A percentile compares a stretch with the other conserved stretches of the same genome.
Evolutionary conservation across 2,329 filamentous ascomycete species (phyloP).

Genomic region (Penicillium palitans): DNA sequence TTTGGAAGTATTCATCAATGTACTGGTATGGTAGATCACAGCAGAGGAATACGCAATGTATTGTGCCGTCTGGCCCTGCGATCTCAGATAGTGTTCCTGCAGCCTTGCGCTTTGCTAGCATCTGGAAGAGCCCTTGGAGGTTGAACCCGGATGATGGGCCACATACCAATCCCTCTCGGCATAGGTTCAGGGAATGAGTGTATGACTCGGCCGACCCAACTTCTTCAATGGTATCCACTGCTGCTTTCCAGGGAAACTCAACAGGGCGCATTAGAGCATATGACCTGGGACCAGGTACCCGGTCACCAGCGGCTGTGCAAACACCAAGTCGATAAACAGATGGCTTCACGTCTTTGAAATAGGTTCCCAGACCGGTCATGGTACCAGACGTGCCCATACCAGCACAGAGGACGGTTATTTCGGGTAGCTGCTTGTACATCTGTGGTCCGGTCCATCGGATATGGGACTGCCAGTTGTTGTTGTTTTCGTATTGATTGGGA

Average conservation of each 20-base stretch:
- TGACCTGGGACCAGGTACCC: conserved; percentile 60
- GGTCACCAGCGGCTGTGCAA: conserved; percentile 58
- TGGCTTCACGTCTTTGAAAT: conserved; percentile 51
- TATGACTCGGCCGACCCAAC: conserved; percentile 59
- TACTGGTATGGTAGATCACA: conserved; percentile 66
- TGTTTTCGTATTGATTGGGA: conserved; percentile 59
- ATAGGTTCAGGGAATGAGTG: conserved; percentile 54
- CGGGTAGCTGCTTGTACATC: conserved; percentile 56
- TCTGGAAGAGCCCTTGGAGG: conserved; percentile 54
- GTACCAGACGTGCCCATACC: conserved; percentile 59
- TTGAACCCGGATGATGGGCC: conserved; percentile 64
- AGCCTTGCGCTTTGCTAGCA: conserved; percentile 52
- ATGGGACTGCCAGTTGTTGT: conserved; percentile 49
- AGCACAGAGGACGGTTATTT: conserved; percentile 58
- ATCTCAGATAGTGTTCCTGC: conserved; percentile 49
- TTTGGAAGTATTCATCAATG: conserved; percentile 60
- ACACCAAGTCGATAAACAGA: conserved; percentile 46
- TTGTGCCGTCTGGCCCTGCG: conserved; percentile 47
- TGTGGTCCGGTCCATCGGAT: conserved; percentile 61
- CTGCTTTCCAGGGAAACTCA: conserved; percentile 59
- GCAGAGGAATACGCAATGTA: conserved; percentile 61
- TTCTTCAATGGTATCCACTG: conserved; percentile 58
- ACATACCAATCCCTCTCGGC: conserved; percentile 58
- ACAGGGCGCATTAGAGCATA: conserved; percentile 52
- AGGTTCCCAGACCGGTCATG: conserved; percentile 53